Evolutionary conservation across 2,329 filamentous ascomycete species (phyloP).

Genomic region (Boeremia exigua): DNA sequence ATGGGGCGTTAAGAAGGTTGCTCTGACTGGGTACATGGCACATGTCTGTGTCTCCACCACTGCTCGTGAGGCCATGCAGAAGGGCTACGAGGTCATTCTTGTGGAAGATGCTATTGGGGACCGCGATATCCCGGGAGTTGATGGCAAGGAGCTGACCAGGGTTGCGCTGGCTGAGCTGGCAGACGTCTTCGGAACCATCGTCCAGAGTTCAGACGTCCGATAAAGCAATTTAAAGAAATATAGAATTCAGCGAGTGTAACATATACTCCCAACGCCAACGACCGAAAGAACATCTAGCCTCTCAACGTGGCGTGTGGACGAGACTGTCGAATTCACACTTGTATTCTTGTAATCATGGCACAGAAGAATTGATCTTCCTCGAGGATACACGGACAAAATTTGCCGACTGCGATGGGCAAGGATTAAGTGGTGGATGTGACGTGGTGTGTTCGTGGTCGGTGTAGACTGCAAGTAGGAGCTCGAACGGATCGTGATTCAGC

Average conservation of each 20-base stretch:
- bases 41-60: conserved; percentile 71
- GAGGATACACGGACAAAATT: not conserved
- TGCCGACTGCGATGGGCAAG: not conserved
- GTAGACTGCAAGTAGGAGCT: not conserved
- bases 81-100: conserved; percentile 68
- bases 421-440: not conserved
- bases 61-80: conserved; percentile 64
- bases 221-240: conserved; percentile 1
- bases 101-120: conserved; percentile 69
- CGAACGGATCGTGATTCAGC: not conserved
- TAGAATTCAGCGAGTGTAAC: not conserved
- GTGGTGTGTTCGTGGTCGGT: conserved; percentile 10
- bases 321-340: too few relatives aligned
- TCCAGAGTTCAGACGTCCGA: conserved; percentile 59
- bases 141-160: conserved; percentile 60
- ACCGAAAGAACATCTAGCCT: not conserved
- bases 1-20: conserved; percentile 63
- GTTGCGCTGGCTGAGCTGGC: conserved; percentile 62
- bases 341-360: not conserved
- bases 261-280: too few relatives aligned
- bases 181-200: conserved; percentile 68
- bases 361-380: not conserved
- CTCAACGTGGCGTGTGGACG: not conserved
- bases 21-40: conserved; percentile 68
- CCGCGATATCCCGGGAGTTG: conserved; percentile 68